Base-by-base conservation (phyloP, 768 basidiomycete genomes). In the Russula compacta region DNA sequence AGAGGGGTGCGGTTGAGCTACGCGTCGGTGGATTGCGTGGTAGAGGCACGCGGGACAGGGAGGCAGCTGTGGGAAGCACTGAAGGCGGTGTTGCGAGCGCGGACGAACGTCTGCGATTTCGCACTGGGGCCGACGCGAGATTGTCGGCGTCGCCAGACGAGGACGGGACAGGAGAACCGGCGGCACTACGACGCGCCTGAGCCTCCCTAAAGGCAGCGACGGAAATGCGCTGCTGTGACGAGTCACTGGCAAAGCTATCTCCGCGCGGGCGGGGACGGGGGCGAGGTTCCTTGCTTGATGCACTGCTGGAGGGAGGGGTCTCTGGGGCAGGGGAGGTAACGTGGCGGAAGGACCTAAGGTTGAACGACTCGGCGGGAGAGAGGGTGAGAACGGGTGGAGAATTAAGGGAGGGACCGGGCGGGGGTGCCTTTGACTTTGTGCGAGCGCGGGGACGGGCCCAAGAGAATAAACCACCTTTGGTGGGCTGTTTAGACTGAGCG, bases 121-220 rank as follows among this genome's bases (percentile, higher is more conserved):
- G 53, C 39, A 50, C 53, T 39, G 46, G 50, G 32, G 55, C 35
- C 5, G 59, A 57, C 10, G 53, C 42, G 10, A 33, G 15, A 24
- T 19, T 58, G 21, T 64, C 63, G 29, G 33, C 47, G 39, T 60
- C 59, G 6, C 53, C 62, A 10, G 49, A 19, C 3, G 33, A 21
- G 32, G 61, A 64, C 35, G 84, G 80, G 0, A 72, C 77, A 10
- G 87, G 86, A 0, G 85, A 87, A 55, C 79, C 81, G 12, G 85
- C 77, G 32, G 77, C 71, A 65, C 83, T 84, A 51, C 84, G 77
- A 44, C 87, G 75, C 4, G 87, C 85, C 58, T 88, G 86, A 19
- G 81, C 86, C 74, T 90, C 88, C 56, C 86, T 81, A 69, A 91
- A 91, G 3, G 89, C 89, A 2, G 87, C 89, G 36, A 91, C 84